phyloP scores from a whole-genome alignment of 495 filamentous ascomycete genomes.

The Penicillium manginii region DNA sequence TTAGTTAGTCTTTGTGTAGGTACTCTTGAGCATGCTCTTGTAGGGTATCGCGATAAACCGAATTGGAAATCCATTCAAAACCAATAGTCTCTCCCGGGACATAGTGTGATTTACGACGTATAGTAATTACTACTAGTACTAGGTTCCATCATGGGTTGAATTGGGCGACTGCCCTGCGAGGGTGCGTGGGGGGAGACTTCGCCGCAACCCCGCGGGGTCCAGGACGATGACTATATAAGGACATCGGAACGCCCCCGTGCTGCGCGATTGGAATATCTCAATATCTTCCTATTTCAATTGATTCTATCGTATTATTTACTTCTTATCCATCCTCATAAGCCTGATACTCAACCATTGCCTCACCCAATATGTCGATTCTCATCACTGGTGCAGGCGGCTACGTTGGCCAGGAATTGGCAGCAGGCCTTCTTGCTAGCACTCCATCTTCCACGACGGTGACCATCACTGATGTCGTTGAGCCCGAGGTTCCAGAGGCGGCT shows the following conservation, averaged over 20 bases:
- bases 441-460: conserved; percentile 56
- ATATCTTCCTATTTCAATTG: neutral
- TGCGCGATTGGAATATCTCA: neutral
- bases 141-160: conserved; percentile 17
- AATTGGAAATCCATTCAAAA: no score
- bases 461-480: conserved; percentile 67
- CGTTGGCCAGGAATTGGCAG: conserved; percentile 68
- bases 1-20: no score
- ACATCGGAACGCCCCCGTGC: neutral
- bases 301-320: neutral
- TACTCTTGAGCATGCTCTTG: no score
- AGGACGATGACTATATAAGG: conserved; percentile 20
- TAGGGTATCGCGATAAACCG: no score
- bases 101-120: no score
- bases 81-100: neutral
- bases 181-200: conserved; percentile 24
- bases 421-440: conserved; percentile 59
- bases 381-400: conserved; percentile 76
- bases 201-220: conserved; percentile 18
- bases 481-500: conserved; percentile 54
- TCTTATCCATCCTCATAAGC: conserved; percentile 2
- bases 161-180: neutral
- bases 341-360: conserved; percentile 4
- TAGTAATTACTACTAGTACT: no score
- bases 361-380: conserved; percentile 60